Conservation (phyloP, 2,329 filamentous ascomycete genomes). For the Aureobasidium sp. region DNA sequence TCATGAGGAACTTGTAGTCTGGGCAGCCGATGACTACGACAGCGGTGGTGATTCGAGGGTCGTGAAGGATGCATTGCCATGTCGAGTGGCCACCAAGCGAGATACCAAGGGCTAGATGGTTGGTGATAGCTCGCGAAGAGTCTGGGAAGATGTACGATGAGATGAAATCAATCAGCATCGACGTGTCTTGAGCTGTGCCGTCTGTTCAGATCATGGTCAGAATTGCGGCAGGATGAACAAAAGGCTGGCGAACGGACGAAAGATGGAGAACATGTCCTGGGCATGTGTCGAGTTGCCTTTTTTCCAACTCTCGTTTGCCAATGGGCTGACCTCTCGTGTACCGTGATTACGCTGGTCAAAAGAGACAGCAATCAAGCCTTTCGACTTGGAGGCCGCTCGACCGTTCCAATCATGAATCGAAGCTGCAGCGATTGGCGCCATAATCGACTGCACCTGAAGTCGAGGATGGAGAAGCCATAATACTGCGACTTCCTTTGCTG, state of each 20-base stretch:
- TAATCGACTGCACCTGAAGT: constrained; percentile 58
- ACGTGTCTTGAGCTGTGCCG: constrained; percentile 66
- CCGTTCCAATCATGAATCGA: constrained; percentile 61
- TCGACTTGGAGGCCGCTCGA: constrained; percentile 26
- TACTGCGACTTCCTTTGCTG: constrained; percentile 53
- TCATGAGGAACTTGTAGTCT: constrained; percentile 75
- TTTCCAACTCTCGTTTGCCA: constrained; percentile 70
- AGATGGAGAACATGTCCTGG: constrained; percentile 80
- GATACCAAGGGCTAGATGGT: constrained; percentile 70
- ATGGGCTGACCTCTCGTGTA: constrained; percentile 53
- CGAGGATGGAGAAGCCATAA: constrained; percentile 91
- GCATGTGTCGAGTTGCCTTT: constrained; percentile 73
- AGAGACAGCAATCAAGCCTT: constrained; percentile 66
- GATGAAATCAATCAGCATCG: constrained; percentile 65
- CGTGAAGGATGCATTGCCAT: constrained; percentile 74
- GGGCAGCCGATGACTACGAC: constrained; percentile 82
- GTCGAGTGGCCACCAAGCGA: constrained; percentile 80
- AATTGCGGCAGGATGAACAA: background rate
- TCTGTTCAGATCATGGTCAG: constrained; percentile 28
- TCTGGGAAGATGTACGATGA: constrained; percentile 61
- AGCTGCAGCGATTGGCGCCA: constrained; percentile 64
- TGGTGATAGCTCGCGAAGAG: constrained; percentile 35
- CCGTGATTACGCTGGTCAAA: constrained; percentile 97
- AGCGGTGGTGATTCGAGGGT: constrained; percentile 68
- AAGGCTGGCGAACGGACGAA: constrained; percentile 41